Conservation (phyloP, 106 monocot species). For the Xerophyta viscosa region DNA sequence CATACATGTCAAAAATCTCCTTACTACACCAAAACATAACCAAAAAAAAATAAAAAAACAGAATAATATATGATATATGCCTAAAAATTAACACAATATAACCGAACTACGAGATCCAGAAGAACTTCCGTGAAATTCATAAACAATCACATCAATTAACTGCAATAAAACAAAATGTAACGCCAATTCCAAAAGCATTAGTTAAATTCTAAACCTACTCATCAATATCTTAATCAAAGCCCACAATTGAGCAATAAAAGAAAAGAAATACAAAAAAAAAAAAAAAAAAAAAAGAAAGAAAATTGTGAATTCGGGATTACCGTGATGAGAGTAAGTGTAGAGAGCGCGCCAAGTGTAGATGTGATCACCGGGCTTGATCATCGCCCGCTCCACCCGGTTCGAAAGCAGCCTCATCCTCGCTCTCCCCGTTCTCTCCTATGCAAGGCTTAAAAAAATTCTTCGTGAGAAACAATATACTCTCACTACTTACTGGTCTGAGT, state of each 20-base stretch:
- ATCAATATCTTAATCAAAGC: too few relatives aligned
- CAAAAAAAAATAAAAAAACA: too few relatives aligned
- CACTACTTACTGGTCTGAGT: too few relatives aligned
- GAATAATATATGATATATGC: too few relatives aligned
- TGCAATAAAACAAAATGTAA: neutral
- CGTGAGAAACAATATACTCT: too few relatives aligned
- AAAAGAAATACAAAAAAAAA: too few relatives aligned
- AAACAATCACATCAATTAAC: neutral
- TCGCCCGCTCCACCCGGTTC: slow-evolving; percentile 55
- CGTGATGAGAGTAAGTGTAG: slow-evolving; percentile 92
- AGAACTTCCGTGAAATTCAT: neutral
- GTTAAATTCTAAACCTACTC: neutral
- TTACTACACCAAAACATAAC: too few relatives aligned
- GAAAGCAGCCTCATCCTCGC: slow-evolving; percentile 73
- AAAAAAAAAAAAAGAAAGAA: neutral
- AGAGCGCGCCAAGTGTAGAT: slow-evolving; percentile 93
- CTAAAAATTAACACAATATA: too few relatives aligned
- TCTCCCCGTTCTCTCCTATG: neutral
- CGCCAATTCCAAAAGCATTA: neutral
- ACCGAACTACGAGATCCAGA: too few relatives aligned
- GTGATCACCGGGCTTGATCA: slow-evolving; percentile 90
- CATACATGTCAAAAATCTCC: too few relatives aligned
- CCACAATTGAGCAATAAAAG: too few relatives aligned
- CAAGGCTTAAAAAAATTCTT: too few relatives aligned
- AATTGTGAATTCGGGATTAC: slow-evolving; percentile 19